phyloP scores from a whole-genome alignment of 2,329 filamentous ascomycete species.

The Fusarium stilboides region DNA sequence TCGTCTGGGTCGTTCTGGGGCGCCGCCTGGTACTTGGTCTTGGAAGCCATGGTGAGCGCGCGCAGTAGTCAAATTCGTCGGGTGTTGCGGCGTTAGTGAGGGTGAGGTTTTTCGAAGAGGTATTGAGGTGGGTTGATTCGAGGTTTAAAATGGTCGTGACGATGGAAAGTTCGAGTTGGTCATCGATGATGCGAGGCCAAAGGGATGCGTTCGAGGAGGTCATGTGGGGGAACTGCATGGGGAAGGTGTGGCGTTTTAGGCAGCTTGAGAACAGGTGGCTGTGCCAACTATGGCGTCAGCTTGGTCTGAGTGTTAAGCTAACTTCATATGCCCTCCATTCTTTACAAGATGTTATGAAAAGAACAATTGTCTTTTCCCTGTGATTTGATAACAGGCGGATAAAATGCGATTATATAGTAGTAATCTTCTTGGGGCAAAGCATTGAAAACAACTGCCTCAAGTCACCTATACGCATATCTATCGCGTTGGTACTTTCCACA shows the following conservation, averaged over 20 bases:
- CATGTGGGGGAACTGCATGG: constrained; percentile 40
- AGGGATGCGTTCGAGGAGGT: constrained; percentile 36
- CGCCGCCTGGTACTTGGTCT: constrained; percentile 85
- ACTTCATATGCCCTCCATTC: too few species aligned
- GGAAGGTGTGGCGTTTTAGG: constrained; percentile 45
- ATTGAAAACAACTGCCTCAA: too few species aligned
- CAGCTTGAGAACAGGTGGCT: constrained; percentile 27
- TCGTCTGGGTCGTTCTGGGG: constrained; percentile 90
- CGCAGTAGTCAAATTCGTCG: not conserved
- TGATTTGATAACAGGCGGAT: too few species aligned
- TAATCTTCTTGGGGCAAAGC: too few species aligned
- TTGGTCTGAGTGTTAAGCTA: not conserved
- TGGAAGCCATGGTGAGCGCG: constrained; percentile 73
- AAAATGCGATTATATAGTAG: too few species aligned
- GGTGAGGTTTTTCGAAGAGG: not conserved
- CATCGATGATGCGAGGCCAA: constrained; percentile 44
- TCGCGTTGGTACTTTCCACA: too few species aligned
- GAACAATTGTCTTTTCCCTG: too few species aligned
- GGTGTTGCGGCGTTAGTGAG: not conserved
- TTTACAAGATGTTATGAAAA: too few species aligned
- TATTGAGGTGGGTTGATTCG: constrained; percentile 1
- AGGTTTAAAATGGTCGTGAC: constrained; percentile 27
- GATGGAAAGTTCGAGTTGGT: constrained; percentile 36
- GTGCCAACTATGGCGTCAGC: constrained; percentile 45
- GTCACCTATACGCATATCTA: too few species aligned